Evolutionary conservation across 345 rosid genomes (phyloP), one percentile per base, ranked within the genome.

Genomic region (Leavenworthia alabamica): DNA sequence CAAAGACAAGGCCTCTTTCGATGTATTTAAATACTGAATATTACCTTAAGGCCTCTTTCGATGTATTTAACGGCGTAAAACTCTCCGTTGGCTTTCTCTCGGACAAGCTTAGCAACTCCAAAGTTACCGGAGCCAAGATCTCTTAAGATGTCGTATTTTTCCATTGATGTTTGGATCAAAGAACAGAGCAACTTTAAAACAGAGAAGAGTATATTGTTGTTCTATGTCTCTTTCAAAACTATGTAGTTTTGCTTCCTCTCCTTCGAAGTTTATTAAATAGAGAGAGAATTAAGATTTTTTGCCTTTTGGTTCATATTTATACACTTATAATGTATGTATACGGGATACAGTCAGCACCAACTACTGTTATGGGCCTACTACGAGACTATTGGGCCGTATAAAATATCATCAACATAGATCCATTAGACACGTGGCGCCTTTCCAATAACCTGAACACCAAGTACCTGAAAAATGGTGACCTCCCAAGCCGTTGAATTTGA

Each of bases 61-160:
- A 85, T 88, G 70, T 77, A 90, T 66, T 87, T 90, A 49, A 90
- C 80, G 65, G 97, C 93, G 61, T 73, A 83, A 33, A 82, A 80
- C 66, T 85, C 75, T 17, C 80, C 80, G 13, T 70, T 83, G 62
- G 80, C 56, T 69, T 70, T 84, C 45, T 88, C 94, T 59, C 75
- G 81, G 1, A 81, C 89, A 27, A 90, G 77, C 80, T 82, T 90
- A 0, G 97, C 96, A 61, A 87, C 97, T 43, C 96, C 93, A 51
- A 90, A 90, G 71, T 90, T 90, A 14, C 97, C 96, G 5, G 93
- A 83, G 40, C 96, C 97, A 44, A 90, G 87, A 81, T 85, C 89
- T 73, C 79, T 83, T 63, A 83, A 45, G 56, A 79, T 70, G 78
- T 90, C 97, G 68, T 80, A 90, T 44, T 86, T 80, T 69, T 90